These are phyloP conservation scores for Chloranthus sessilifolius DNA, from an alignment of 164 flowering plant species.

Conservation along the genomic window DNA sequence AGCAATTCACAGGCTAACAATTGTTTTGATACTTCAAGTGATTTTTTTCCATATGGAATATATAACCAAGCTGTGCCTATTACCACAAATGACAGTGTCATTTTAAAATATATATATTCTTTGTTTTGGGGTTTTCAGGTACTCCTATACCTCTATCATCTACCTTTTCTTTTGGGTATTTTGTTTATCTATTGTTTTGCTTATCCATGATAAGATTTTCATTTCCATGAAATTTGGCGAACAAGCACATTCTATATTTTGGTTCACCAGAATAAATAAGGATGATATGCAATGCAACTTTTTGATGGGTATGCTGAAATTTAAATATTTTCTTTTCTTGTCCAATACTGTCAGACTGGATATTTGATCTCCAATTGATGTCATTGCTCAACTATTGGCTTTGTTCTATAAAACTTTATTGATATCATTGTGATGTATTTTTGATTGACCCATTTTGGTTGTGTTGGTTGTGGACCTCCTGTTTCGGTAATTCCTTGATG, in stretches of 20 bases:
- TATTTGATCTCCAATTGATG: no score
- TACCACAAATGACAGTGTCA: slow-evolving; percentile 29
- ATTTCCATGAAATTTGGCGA: background rate
- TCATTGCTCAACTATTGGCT: no score
- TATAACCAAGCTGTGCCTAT: slow-evolving; percentile 55
- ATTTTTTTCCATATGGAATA: slow-evolving; percentile 57
- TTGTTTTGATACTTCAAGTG: slow-evolving; percentile 31
- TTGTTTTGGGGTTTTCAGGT: slow-evolving; percentile 98
- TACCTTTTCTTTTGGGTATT: background rate
- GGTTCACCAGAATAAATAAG: background rate
- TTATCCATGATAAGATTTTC: background rate
- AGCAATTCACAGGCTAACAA: slow-evolving; percentile 25
- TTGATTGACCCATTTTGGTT: no score
- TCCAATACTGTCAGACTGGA: no score
- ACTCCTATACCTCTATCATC: slow-evolving; percentile 5
- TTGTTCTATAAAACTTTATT: no score
- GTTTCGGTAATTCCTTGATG: no score
- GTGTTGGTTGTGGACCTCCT: no score
- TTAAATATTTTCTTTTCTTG: no score
- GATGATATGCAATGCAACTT: background rate
- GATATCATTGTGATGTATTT: no score
- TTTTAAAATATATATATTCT: slow-evolving; percentile 64
- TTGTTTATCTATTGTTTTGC: background rate
- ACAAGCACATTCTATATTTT: background rate
- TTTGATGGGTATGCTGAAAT: no score